Base-by-base conservation (phyloP, 345 rosid genomes). In the Camelina neglecta region DNA sequence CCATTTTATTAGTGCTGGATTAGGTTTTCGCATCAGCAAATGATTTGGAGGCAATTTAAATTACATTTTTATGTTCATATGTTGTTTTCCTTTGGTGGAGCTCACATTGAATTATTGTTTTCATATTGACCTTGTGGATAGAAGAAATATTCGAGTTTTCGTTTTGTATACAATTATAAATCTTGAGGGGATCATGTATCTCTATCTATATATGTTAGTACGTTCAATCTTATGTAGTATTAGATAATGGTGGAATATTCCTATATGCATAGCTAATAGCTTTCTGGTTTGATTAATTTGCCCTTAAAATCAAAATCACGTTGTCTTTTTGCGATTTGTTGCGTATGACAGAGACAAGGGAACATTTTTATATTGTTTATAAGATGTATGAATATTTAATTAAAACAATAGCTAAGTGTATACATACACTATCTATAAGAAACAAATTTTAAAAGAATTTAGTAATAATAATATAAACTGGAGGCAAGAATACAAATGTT, bases 11-110 rank as follows among this genome's bases (percentile, higher is more conserved):
- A 70, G 66, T 78, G 36, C 35, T 78, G 73, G 77, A 62, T 78
- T 73, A 78, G 77, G 77, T 78, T 72, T 72, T 47, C 64, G 47
- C 73, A 42, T 65, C 73, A 65, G 61, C 75, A 78, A 72, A 59
- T 66, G 73, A 72, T 59, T 72, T 65, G 60, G 68, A 63, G 0
- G 8, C 20, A 6, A 7, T 26, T 26, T 50, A 20, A 29, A 65
- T 48, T 48, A n/a, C 15, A 29, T 0, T 65, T 36, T 67, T 48
- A 62, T 45, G 41, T 54, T 53, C 31, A 13, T 56, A 54, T 60
- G 44, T 54, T 73, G 10, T 39, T 39, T 39, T 39, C 11, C 3
- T 68, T 39, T 29, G 64, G 75, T 76, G 69, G 60, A 69, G 65
- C 59, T 76, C 80, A 69, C 75, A 69, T 41, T 41, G 11, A 62